Conservation (phyloP, 2,329 filamentous ascomycete genomes). For the Exophiala dermatitidis region DNA sequence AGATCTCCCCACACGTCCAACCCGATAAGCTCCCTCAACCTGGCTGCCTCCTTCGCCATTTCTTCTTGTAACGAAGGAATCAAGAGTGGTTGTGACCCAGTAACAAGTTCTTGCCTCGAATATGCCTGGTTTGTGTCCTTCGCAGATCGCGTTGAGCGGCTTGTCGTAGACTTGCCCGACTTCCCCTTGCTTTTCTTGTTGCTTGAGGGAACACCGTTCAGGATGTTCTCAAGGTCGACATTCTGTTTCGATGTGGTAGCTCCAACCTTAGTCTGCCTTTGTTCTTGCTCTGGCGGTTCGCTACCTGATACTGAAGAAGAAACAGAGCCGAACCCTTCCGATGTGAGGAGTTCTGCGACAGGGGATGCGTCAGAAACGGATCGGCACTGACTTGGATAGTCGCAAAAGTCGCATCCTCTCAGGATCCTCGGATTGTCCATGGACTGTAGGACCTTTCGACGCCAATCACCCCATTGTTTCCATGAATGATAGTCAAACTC, state of each 20-base stretch:
- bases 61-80: constrained; percentile 9
- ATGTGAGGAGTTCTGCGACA: neutral
- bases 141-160: constrained; percentile 8
- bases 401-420: constrained; percentile 23
- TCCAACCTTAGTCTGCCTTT: no score
- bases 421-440: constrained; percentile 6
- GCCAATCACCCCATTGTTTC: constrained; percentile 44
- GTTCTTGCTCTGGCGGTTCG: no score
- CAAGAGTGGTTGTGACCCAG: neutral
- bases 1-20: constrained; percentile 12
- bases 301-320: neutral
- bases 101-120: neutral
- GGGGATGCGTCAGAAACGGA: constrained; percentile 11
- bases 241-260: neutral
- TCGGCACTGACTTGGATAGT: constrained; percentile 26
- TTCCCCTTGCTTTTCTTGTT: neutral
- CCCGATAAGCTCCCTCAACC: constrained; percentile 8
- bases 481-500: constrained; percentile 50
- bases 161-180: neutral
- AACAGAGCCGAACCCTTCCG: neutral
- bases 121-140: neutral
- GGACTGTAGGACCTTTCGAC: constrained; percentile 12
- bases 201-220: no score
- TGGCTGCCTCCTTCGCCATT: constrained; percentile 6
- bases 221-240: neutral